These are phyloP conservation scores for Allium fistulosum DNA, from an alignment of 106 monocot species.

Conservation along the genomic window DNA sequence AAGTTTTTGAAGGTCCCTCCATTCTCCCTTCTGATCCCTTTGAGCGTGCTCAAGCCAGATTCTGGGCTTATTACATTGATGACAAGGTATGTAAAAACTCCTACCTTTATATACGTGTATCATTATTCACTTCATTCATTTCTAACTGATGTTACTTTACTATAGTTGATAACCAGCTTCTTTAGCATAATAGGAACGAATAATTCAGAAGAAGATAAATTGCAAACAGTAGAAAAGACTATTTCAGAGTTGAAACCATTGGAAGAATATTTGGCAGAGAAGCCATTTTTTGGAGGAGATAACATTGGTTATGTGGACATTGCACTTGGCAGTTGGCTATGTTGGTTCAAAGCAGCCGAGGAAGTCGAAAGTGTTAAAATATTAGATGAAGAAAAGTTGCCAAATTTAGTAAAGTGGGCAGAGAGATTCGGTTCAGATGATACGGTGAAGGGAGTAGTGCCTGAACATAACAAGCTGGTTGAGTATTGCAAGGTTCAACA, in stretches of 20 bases:
- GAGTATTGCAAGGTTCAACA: not conserved
- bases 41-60: constrained; percentile 14
- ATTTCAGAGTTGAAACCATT: constrained; percentile 9
- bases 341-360: constrained; percentile 5
- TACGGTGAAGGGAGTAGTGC: constrained; percentile 23
- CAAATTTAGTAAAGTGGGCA: constrained; percentile 18
- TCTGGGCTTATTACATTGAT: constrained; percentile 21
- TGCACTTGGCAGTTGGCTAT: constrained; percentile 15
- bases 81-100: constrained; percentile 10
- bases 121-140: not conserved
- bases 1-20: constrained; percentile 7
- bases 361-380: constrained; percentile 9
- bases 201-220: not conserved
- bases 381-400: constrained; percentile 16
- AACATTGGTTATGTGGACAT: constrained; percentile 35
- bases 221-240: not conserved
- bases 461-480: constrained; percentile 12
- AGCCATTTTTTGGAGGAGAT: constrained; percentile 33
- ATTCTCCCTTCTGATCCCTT: constrained; percentile 13
- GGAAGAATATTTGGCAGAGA: constrained; percentile 33
- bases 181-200: constrained; percentile 4
- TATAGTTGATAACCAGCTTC: not conserved
- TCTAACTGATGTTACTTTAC: not conserved
- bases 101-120: not conserved
- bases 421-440: constrained; percentile 15